A percentile compares a stretch with the other conserved stretches of the same genome.
Evolutionary conservation across 202 grass and related monocot genomes (phyloP).

Genomic region (Digitaria exilis): DNA sequence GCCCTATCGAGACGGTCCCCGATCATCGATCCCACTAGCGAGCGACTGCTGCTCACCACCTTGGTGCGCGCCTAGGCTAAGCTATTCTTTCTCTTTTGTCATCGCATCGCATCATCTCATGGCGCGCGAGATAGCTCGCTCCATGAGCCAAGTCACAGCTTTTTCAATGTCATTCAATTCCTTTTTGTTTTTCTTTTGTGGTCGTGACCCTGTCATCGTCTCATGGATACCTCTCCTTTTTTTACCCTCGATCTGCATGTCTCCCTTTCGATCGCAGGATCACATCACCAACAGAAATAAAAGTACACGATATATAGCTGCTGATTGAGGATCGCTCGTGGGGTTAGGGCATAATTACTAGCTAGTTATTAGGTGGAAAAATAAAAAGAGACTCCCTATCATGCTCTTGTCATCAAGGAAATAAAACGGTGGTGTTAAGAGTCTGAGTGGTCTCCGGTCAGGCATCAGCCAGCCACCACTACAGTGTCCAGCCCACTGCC

Average conservation of each 20-base stretch:
- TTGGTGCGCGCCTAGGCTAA: not conserved
- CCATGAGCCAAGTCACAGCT: not conserved
- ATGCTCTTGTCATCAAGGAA: too few species aligned
- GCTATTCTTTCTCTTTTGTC: not conserved
- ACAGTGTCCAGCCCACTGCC: too few species aligned
- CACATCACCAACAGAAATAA: not conserved
- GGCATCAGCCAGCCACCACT: too few species aligned
- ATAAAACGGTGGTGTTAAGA: too few species aligned
- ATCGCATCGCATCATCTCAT: not conserved
- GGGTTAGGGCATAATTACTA: too few species aligned
- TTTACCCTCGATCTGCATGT: not conserved
- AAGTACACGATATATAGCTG: too few species aligned
- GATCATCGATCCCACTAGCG: not conserved
- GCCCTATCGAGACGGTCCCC: not conserved
- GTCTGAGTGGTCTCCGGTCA: too few species aligned
- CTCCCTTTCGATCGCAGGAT: not conserved
- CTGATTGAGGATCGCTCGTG: not conserved
- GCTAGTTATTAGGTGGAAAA: too few species aligned
- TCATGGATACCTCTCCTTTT: not conserved
- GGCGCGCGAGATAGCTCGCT: not conserved
- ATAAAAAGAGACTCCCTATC: too few species aligned
- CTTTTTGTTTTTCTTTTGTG: too few species aligned
- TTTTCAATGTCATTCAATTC: not conserved
- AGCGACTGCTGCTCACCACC: too few species aligned
- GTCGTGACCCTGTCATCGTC: too few species aligned